These are phyloP conservation scores for Ceratopteris richardii DNA, from an alignment of 75 land plant genomes.

Conservation along the genomic window DNA sequence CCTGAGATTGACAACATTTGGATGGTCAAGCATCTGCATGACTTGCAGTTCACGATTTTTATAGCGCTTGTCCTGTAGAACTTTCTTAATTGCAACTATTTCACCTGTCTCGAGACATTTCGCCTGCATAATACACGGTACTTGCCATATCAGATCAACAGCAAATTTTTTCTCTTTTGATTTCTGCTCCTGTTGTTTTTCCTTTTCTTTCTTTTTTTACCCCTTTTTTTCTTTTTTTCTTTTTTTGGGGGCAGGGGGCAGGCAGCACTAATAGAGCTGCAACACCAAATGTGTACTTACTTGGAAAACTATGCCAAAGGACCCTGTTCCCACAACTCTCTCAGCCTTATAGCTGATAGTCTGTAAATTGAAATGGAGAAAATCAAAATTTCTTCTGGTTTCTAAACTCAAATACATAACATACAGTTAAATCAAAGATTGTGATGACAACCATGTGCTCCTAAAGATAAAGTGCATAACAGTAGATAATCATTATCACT, in stretches of 20 bases:
- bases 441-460: no score
- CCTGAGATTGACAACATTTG: slow-evolving; percentile 72
- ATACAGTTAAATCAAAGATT: no score
- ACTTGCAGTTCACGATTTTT: slow-evolving; percentile 85
- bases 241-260: no score
- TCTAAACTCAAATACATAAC: background rate
- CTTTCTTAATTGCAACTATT: slow-evolving; percentile 85
- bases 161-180: no score
- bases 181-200: no score
- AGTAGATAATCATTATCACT: no score
- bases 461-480: no score
- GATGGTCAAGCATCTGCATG: slow-evolving; percentile 84
- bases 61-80: slow-evolving; percentile 83
- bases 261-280: background rate
- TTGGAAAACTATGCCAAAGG: slow-evolving; percentile 79
- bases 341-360: slow-evolving; percentile 68
- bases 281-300: slow-evolving; percentile 14
- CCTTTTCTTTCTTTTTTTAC: no score
- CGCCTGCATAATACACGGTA: slow-evolving; percentile 35
- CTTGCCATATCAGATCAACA: background rate
- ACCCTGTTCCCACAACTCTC: slow-evolving; percentile 83
- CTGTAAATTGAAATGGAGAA: slow-evolving; percentile 32
- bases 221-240: no score
- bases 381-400: slow-evolving; percentile 2
- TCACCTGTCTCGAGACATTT: slow-evolving; percentile 87